phyloP scores from a whole-genome alignment of 257 asterid genomes.

The Forsythia viridissima region DNA sequence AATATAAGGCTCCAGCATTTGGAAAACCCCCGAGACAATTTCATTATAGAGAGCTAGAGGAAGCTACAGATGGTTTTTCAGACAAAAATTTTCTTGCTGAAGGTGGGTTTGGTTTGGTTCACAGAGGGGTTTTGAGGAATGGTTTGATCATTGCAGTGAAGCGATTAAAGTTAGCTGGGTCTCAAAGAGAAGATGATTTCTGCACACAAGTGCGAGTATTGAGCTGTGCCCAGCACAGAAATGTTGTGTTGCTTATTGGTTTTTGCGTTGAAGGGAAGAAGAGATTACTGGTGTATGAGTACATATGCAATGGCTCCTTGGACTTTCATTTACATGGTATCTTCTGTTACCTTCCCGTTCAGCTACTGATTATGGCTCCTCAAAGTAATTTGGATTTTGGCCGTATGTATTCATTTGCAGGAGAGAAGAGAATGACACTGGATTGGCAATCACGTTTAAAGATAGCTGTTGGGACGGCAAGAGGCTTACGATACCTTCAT shows the following conservation, averaged over 20 bases:
- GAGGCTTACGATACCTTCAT: slow-evolving; percentile 91
- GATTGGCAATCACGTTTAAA: slow-evolving; percentile 73
- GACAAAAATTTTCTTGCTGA: slow-evolving; percentile 60
- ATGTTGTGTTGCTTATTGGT: slow-evolving; percentile 84
- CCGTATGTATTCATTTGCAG: slow-evolving; percentile 36
- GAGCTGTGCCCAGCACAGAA: slow-evolving; percentile 95
- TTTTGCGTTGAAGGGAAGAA: slow-evolving; percentile 65
- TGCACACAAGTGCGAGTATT: slow-evolving; percentile 76
- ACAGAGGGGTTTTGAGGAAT: slow-evolving; percentile 70
- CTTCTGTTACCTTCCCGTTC: slow-evolving; percentile 8
- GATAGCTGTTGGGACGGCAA: slow-evolving; percentile 88
- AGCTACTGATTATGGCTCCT: slow-evolving; percentile 8
- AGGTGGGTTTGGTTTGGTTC: slow-evolving; percentile 76
- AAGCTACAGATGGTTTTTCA: slow-evolving; percentile 77
- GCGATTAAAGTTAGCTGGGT: slow-evolving; percentile 62
- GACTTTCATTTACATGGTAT: slow-evolving; percentile 85
- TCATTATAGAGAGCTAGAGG: slow-evolving; percentile 62
- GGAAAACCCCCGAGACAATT: slow-evolving; percentile 86
- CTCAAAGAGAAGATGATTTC: slow-evolving; percentile 78
- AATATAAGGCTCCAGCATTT: slow-evolving; percentile 72
- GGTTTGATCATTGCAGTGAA: slow-evolving; percentile 74
- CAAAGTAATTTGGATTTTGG: slow-evolving; percentile 2
- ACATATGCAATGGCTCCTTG: slow-evolving; percentile 78
- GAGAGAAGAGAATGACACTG: slow-evolving; percentile 42
- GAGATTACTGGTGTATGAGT: slow-evolving; percentile 83